Evolutionary conservation across 306 rosid genomes (phyloP).

Genomic region (Erythrophleum fordii): DNA sequence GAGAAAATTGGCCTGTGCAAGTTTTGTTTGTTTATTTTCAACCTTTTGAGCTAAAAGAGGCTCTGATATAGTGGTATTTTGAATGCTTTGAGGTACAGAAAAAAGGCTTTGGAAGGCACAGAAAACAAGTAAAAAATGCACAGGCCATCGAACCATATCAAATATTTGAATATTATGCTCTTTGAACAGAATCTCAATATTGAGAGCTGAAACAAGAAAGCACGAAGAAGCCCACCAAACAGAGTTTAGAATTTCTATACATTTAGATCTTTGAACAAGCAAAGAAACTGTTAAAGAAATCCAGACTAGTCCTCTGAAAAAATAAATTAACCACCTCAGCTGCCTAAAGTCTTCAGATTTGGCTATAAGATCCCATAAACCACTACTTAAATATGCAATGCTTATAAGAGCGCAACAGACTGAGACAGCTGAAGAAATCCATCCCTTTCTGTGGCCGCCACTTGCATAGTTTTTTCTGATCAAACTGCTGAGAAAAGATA

Average conservation of each 20-base stretch:
- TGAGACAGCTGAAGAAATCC: constrained; percentile 45
- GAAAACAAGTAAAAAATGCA: constrained; percentile 49
- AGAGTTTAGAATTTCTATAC: constrained; percentile 46
- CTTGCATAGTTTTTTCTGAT: constrained; percentile 33
- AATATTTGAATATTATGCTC: constrained; percentile 37
- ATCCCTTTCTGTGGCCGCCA: constrained; percentile 36
- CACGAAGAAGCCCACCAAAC: constrained; percentile 68
- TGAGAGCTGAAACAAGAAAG: constrained; percentile 49
- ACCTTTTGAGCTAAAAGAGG: constrained; percentile 47
- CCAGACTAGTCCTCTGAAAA: constrained; percentile 60
- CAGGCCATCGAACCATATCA: constrained; percentile 51
- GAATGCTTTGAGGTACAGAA: constrained; percentile 23
- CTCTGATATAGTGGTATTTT: constrained; percentile 47
- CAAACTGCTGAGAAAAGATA: constrained; percentile 31
- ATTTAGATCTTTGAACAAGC: constrained; percentile 51
- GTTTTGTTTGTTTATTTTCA: constrained; percentile 38
- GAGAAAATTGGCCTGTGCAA: constrained; percentile 43
- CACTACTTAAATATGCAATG: constrained; percentile 46
- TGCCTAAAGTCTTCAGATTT: constrained; percentile 18
- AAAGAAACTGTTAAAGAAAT: constrained; percentile 55
- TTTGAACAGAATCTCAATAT: constrained; percentile 47
- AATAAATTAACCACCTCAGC: constrained; percentile 40
- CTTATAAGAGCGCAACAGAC: constrained; percentile 51
- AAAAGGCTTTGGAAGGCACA: constrained; percentile 53
- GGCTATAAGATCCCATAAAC: constrained; percentile 49